Base-by-base conservation (phyloP, 495 filamentous ascomycete genomes). In the Lasiosphaeris hirsuta region DNA sequence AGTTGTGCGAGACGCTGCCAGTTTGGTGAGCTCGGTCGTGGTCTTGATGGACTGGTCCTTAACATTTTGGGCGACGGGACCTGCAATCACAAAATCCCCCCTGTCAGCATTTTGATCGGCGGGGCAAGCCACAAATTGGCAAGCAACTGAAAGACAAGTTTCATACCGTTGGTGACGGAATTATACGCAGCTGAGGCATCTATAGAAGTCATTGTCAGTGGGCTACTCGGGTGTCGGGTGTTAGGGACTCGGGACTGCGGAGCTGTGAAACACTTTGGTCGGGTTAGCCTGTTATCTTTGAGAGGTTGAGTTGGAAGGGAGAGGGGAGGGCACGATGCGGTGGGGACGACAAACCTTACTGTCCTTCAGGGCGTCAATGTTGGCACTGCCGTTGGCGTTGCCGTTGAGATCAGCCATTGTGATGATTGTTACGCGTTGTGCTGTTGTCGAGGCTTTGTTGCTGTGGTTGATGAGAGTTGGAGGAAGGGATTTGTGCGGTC, bases 21-120 rank as follows among this genome's bases (percentile, higher is more conserved):
- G 78, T 65, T 90, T 88, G 67, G 79, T 81, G 62, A 96, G 80
- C 76, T 96, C 90, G 60, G 76, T 73, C 50, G 77, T 69, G 49
- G 90, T 90, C 75, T 88, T 89, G 58, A 82, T 80, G 47, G 75
- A 74, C 70, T 95, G 83, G 60, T 86, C 79, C 72, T 87, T 89
- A 70, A 90, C 81, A 63, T 84, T 88, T 71, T 92, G 82, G 54
- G 87, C 88, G 49, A 94, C 76, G 35, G 90, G 88, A 54, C 87
- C 90, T 91, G 64, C 42, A 51, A 43, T 14, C 10, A 34, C 10
- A 54, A 38, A 13, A 23, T 10, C 51, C 18, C 18, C 34, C 10
- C 35, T 11, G 63, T 73, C 62, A 72, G 65, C 57, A 62, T 57
- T 15, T 10, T 8, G 51, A 36, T 56, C 48, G 37, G 30, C 45